Base-by-base conservation (phyloP, 2,329 filamentous ascomycete species). In the Albifimbria verrucaria region DNA sequence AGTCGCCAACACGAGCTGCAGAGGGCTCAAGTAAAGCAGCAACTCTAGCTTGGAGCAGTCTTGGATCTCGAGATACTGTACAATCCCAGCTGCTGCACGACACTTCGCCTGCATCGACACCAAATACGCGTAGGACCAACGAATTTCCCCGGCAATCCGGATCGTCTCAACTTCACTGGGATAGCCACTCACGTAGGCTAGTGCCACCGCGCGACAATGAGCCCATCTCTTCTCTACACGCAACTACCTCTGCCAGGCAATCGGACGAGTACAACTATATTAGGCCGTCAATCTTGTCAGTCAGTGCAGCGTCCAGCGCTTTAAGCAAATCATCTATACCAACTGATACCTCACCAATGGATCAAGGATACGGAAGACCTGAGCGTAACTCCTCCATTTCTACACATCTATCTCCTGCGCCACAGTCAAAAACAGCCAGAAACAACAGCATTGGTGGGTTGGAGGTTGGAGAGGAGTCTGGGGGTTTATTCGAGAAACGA, bases 21-120 rank as follows among this genome's bases (percentile, higher is more conserved):
- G 82, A 83, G 51, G 79, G 83, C 1, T 78, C 84, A 12, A 86
- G 78, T 66, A 85, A 83, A 63, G 85, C 85, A 41, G 85, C 85
- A 23, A 82, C 81, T 3, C 63, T 87, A 50, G 85, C 85, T 26
- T 88, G 85, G 83, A 76, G 67, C 50, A 72, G 73, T 18, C 65
- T 80, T 15, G 70, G 71, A 12, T 68, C 73, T 4, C 69, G 66
- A 55, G 74, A 78, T 24, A 69, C n/a, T n/a, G n/a, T n/a, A n/a
- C n/a, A n/a, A n/a, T n/a, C n/a, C n/a, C n/a, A n/a, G n/a, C n/a
- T n/a, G n/a, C n/a, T n/a, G n/a, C 66, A 69, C 11, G 50, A 50
- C 11, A 55, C 57, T 22, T 55, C 62, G 24, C 52, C 57, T 42
- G 48, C 57, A 15, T 53, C 64, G 26, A 58, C 50, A 1, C 50